Conservation (phyloP, 805 yeast genomes). For the Candida ovalis region DNA sequence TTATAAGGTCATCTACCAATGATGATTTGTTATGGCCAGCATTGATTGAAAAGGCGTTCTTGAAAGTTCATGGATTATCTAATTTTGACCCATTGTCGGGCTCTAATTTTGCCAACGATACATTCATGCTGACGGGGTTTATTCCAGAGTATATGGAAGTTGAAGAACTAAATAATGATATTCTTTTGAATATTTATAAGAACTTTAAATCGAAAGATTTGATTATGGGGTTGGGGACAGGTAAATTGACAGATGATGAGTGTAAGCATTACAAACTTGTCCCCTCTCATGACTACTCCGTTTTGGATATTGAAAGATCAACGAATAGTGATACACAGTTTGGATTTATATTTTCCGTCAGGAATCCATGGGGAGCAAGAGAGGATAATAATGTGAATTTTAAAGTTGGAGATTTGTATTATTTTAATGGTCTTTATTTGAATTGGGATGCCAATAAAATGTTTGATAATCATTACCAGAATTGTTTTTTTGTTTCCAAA, state of each 20-base stretch:
- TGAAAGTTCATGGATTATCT: conserved; percentile 42
- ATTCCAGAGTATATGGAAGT: conserved; percentile 55
- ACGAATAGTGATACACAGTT: conserved; percentile 6
- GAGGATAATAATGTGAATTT: conserved; percentile 17
- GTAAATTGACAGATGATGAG: conserved; percentile 34
- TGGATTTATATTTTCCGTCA: conserved; percentile 27
- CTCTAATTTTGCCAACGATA: conserved; percentile 72
- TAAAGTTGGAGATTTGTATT: conserved; percentile 30
- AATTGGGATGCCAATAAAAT: conserved; percentile 53
- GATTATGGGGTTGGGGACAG: conserved; percentile 69
- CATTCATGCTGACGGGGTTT: conserved; percentile 66
- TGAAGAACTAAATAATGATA: conserved; percentile 27
- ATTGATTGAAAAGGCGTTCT: conserved; percentile 71
- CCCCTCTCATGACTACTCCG: conserved; percentile 68
- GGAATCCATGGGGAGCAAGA: conserved; percentile 43
- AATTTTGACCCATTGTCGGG: conserved; percentile 62
- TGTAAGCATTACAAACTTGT: conserved; percentile 38
- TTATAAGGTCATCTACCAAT: conserved; percentile 36
- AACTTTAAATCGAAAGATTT: conserved; percentile 34
- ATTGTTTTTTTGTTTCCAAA: conserved; percentile 27
- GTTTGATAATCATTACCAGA: conserved; percentile 10
- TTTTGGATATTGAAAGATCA: conserved; percentile 35
- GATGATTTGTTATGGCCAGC: conserved; percentile 56
- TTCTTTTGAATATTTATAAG: conserved; percentile 31
- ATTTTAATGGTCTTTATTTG: conserved; percentile 53